Base-by-base conservation (phyloP, 1,139 yeast genomes). In the Candida glucosophila region DNA sequence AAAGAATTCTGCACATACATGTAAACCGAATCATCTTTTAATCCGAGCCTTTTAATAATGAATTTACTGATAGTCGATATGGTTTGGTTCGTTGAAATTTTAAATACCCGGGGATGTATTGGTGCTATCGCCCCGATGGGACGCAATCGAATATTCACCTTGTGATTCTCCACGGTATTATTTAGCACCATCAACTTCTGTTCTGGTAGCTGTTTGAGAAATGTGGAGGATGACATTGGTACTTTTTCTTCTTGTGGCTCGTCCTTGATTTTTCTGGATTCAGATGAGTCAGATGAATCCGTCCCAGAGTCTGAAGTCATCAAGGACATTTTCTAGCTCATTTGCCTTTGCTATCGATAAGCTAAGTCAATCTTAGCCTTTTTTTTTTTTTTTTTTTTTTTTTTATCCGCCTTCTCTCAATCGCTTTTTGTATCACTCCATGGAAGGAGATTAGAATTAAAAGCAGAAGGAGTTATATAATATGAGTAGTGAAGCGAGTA, bases 71-170 rank as follows among this genome's bases (percentile, higher is more conserved):
- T 41, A 1, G 73, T 62, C 1, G 67, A 52, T 23, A 73, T 59
- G 3, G 61, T 58, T 33, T 69, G 74, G 17, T 53, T 45, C 5
- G 58, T 44, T 3, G 73, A 58, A 3, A 74, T 65, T 33, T 60
- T 67, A 37, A 68, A 71, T 1, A 67, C 55, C 4, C 57, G 51
- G 0, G 80, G 80, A 2, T 43, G 49, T 4, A 75, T 50, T 8
- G 65, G 58, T 0, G 65, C 60, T 0, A 75, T 61, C 0, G 79
- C 66, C 0, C 82, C 82, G 25, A 76, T 70, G 2, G 81, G 69
- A 31, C 62, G 71, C 35, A 76, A 67, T 19, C 81, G 49, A 2
- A 72, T 47, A 3, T 62, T 57, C 10, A 70, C 47, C 34, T 64
- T 65, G 6, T 25, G 30, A n/a, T n/a, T n/a, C n/a, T n/a, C n/a